These are phyloP conservation scores for Fusarium sp. DNA, from an alignment of 2,329 filamentous ascomycete species.

Conservation along the genomic window DNA sequence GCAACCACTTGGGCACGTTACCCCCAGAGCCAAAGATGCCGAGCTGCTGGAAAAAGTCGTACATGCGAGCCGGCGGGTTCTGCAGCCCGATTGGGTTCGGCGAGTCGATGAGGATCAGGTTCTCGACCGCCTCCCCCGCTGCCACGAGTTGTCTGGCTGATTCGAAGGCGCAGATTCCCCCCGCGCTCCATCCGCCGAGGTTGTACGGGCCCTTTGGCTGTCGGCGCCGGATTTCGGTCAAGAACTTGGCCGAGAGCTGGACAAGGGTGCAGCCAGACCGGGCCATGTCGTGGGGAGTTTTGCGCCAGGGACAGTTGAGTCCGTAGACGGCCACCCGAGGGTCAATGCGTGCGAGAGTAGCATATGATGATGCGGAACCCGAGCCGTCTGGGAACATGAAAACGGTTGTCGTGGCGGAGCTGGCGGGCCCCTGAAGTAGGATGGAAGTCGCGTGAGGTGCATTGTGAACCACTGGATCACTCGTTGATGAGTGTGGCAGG, in stretches of 20 bases:
- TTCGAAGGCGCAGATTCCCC: constrained; percentile 77
- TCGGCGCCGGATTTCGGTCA: constrained; percentile 74
- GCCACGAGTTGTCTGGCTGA: constrained; percentile 69
- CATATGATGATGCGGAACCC: constrained; percentile 44
- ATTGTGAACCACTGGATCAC: constrained; percentile 11
- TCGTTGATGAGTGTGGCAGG: no score
- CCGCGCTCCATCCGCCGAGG: constrained; percentile 80
- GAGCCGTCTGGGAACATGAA: constrained; percentile 47
- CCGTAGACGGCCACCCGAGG: constrained; percentile 63
- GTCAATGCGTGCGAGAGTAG: constrained; percentile 50
- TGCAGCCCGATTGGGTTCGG: constrained; percentile 76
- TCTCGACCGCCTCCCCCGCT: constrained; percentile 66
- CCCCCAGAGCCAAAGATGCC: constrained; percentile 74
- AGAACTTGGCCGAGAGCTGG: constrained; percentile 51
- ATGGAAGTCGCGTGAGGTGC: constrained; percentile 37
- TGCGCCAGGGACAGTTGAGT: constrained; percentile 72
- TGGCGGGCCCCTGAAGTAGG: constrained; percentile 33
- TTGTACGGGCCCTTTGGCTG: constrained; percentile 76
- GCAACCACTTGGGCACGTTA: constrained; percentile 78
- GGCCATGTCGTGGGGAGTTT: constrained; percentile 66
- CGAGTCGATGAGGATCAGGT: constrained; percentile 73
- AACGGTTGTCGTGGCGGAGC: constrained; percentile 16
- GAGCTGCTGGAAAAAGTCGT: constrained; percentile 78
- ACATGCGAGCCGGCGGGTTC: constrained; percentile 69
- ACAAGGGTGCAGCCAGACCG: constrained; percentile 39